Evolutionary conservation across 768 basidiomycete genomes (phyloP).

Genomic region (Gloeostereum incarnatum): DNA sequence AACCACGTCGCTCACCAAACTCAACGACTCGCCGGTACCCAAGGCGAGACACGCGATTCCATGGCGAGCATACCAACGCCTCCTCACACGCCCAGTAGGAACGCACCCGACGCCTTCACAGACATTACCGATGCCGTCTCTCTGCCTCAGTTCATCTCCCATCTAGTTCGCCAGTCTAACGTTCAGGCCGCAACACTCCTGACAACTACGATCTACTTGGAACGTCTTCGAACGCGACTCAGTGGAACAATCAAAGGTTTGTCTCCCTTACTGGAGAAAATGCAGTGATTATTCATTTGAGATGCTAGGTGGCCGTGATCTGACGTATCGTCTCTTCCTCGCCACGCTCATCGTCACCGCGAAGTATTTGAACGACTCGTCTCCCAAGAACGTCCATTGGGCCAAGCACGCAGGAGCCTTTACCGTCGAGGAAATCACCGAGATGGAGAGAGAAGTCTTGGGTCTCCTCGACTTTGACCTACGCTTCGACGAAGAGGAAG

Average conservation of each 20-base stretch:
- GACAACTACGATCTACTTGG: constrained; percentile 86
- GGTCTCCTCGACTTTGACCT: constrained; percentile 90
- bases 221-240: constrained; percentile 73
- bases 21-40: constrained; percentile 64
- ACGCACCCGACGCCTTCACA: constrained; percentile 10
- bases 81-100: constrained; percentile 55
- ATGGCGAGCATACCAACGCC: constrained; percentile 47
- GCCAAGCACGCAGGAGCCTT: constrained; percentile 68
- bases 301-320: no score
- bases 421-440: constrained; percentile 74
- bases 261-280: constrained; percentile 15
- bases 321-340: constrained; percentile 92
- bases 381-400: constrained; percentile 95
- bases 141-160: constrained; percentile 77
- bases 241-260: constrained; percentile 80
- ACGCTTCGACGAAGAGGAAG: constrained; percentile 79
- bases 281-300: no score
- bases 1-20: constrained; percentile 74
- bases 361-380: constrained; percentile 97
- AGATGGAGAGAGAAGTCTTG: constrained; percentile 97
- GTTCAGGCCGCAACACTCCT: constrained; percentile 89
- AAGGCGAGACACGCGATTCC: constrained; percentile 34
- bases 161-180: constrained; percentile 71
- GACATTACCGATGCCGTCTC: constrained; percentile 39
- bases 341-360: constrained; percentile 92